Evolutionary conservation across 23 red algal genomes (phyloP).

Genomic region (Agarophyton chilense): DNA sequence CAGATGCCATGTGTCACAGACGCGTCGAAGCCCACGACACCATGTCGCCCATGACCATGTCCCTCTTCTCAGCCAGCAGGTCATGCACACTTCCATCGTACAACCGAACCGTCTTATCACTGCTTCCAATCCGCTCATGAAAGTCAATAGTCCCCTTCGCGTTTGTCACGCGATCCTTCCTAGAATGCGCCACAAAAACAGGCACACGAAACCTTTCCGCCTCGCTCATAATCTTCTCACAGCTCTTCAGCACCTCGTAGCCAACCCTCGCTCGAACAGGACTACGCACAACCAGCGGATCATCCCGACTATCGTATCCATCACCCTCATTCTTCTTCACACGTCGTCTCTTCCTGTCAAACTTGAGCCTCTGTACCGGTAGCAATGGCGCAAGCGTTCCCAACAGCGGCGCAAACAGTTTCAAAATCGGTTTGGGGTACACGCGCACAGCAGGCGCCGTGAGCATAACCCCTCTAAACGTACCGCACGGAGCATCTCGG

Average conservation of each 20-base stretch:
- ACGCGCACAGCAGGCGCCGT: slow-evolving; percentile 79
- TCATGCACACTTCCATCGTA: slow-evolving; percentile 72
- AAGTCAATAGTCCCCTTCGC: slow-evolving; percentile 60
- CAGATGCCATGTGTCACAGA: too few species aligned
- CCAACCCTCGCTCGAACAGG: slow-evolving; percentile 69
- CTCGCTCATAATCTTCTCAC: slow-evolving; percentile 75
- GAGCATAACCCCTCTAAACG: slow-evolving; percentile 74
- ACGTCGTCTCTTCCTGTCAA: slow-evolving; percentile 49
- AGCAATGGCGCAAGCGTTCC: slow-evolving; percentile 72
- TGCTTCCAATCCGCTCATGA: slow-evolving; percentile 66
- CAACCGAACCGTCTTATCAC: slow-evolving; percentile 60
- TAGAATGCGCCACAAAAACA: slow-evolving; percentile 78
- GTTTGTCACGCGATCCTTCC: slow-evolving; percentile 74
- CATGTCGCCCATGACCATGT: slow-evolving; percentile 68
- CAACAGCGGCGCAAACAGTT: slow-evolving; percentile 73
- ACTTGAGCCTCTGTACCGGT: slow-evolving; percentile 78
- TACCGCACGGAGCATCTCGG: slow-evolving; percentile 12
- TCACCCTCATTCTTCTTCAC: background rate
- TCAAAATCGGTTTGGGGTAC: slow-evolving; percentile 75
- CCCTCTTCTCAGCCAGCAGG: slow-evolving; percentile 57
- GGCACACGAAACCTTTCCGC: slow-evolving; percentile 63
- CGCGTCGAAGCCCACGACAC: slow-evolving; percentile 38
- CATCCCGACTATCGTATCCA: slow-evolving; percentile 4
- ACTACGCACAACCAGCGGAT: slow-evolving; percentile 63
- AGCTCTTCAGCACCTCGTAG: slow-evolving; percentile 75